Evolutionary conservation across 2,329 filamentous ascomycete species (phyloP), one percentile per base, ranked within the genome.

Genomic region (Neonectria magnoliae): DNA sequence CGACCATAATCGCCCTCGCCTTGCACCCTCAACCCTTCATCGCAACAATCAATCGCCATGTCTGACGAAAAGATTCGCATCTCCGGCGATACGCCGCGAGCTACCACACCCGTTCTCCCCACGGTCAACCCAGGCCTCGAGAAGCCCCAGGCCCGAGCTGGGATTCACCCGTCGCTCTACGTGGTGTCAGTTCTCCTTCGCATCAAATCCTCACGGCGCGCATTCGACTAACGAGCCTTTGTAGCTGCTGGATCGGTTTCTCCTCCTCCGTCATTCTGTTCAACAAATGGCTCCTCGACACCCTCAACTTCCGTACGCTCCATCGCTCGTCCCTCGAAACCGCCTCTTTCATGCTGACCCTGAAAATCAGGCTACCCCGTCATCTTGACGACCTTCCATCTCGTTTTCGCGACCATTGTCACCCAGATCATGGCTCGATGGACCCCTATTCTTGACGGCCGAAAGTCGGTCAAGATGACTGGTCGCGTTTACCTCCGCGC

Each of bases 211-310:
- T 33, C 9, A 18, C 55, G 31, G 57, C 38, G 57, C 57, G 41
- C 44, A 41, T 9, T 13, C 45, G 61, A 60, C 68, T 73, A 63
- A 73, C 62, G 11, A 42, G 36, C 16, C 31, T n/a, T 31, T 57
- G 45, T 80, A 97, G 94, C 75, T 85, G 90, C 73, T 99, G 96
- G 96, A 98, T 99, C 77, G 84, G 90, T 64, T 86, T 98, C 79
- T 97, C 93, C 76, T 97, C 94, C 47, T 93, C 91, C 75, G 94
- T 98, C 77, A 99, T 99, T 79, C 86, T 99, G 67, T 98, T 98
- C 91, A 98, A 99, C 90, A 99, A 99, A 88, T 97, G 93, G 89
- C 93, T 99, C 76, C 87, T 98, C 68, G 90, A 95, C 76, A 94
- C 91, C 42, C 87, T 91, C 68, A 87, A 93, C 68, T 98, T 98